phyloP scores from a whole-genome alignment of 805 yeast genomes.

The Candida jianshihensis region DNA sequence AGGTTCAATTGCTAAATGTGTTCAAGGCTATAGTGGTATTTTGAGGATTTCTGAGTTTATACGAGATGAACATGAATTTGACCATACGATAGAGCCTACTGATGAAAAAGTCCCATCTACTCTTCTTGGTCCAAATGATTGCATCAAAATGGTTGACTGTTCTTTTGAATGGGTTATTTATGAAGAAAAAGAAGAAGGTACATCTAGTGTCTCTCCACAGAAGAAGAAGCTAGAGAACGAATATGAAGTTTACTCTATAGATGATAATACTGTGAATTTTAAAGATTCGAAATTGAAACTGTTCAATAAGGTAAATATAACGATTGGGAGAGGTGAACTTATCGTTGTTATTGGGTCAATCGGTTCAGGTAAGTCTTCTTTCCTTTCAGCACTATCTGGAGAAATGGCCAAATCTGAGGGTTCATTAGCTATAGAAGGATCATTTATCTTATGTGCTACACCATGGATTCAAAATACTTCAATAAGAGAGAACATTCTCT shows the following conservation, averaged over 20 bases:
- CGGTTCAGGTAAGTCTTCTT: constrained; percentile 53
- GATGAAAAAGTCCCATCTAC: neutral
- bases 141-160: constrained; percentile 4
- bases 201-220: neutral
- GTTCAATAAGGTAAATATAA: constrained; percentile 28
- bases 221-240: neutral
- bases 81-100: neutral
- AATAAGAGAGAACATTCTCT: constrained; percentile 77
- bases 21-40: neutral
- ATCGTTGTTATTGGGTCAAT: constrained; percentile 25
- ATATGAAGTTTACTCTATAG: constrained; percentile 7
- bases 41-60: neutral
- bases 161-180: neutral
- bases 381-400: constrained; percentile 5
- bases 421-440: constrained; percentile 38
- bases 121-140: constrained; percentile 47
- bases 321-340: constrained; percentile 3
- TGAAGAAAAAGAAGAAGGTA: neutral
- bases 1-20: neutral
- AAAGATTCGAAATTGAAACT: neutral
- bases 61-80: neutral
- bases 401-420: constrained; percentile 49
- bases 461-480: constrained; percentile 96
- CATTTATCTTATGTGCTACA: constrained; percentile 35
- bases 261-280: constrained; percentile 29